Evolutionary conservation across 2,329 filamentous ascomycete species (phyloP).

Genomic region (Neonectria ditissima): DNA sequence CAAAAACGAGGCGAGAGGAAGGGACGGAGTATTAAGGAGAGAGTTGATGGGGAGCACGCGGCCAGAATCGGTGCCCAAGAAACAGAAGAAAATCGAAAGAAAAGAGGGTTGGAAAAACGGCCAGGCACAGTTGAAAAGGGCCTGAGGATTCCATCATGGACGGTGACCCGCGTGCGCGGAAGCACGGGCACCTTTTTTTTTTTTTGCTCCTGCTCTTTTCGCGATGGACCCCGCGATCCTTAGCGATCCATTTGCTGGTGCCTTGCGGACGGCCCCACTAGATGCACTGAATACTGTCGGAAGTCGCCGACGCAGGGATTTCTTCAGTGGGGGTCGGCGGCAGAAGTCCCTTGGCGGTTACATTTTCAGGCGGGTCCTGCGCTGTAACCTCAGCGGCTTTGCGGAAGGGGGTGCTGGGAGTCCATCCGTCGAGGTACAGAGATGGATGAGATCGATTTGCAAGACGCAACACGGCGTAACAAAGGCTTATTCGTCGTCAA

Average conservation of each 20-base stretch:
- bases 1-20: conserved; percentile 26
- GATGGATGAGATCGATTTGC: not conserved
- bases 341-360: not conserved
- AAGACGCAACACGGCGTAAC: not conserved
- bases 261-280: conserved; percentile 30
- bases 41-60: conserved; percentile 28
- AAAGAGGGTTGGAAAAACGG: conserved; percentile 25
- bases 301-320: conserved; percentile 37
- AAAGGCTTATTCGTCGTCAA: not conserved
- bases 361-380: conserved; percentile 5
- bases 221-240: conserved; percentile 27
- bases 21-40: not conserved
- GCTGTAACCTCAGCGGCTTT: conserved; percentile 16
- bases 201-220: conserved; percentile 35
- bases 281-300: conserved; percentile 29
- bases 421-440: not conserved
- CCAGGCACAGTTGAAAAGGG: conserved; percentile 22
- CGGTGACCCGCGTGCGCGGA: conserved; percentile 24
- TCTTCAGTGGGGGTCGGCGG: conserved; percentile 9
- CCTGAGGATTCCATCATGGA: conserved; percentile 28
- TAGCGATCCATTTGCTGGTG: conserved; percentile 24
- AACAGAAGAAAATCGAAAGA: conserved; percentile 29
- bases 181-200: conserved; percentile 42
- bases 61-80: conserved; percentile 34
- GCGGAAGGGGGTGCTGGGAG: not conserved